Conservation (phyloP, 2,329 filamentous ascomycete species). For the Penicillium sp. region DNA sequence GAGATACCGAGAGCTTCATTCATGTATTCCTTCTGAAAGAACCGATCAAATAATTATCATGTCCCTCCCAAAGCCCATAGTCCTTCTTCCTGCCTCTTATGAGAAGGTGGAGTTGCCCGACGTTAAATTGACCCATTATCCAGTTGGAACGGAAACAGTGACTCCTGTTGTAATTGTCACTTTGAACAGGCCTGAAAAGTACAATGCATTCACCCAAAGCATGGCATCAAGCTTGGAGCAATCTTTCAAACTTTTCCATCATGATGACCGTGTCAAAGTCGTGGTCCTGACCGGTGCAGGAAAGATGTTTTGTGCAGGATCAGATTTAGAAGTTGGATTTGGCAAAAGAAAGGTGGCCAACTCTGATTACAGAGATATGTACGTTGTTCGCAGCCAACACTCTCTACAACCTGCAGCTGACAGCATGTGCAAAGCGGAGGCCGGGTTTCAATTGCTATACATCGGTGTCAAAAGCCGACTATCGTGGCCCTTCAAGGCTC, state of each 20-base stretch:
- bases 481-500: constrained; percentile 60
- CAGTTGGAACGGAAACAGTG: constrained; percentile 47
- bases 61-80: too few species aligned
- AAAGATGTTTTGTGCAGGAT: constrained; percentile 58
- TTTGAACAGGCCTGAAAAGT: constrained; percentile 62
- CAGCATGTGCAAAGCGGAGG: constrained; percentile 45
- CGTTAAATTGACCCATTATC: constrained; percentile 34
- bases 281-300: constrained; percentile 58
- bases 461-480: constrained; percentile 58
- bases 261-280: constrained; percentile 55
- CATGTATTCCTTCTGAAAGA: too few species aligned
- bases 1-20: too few species aligned
- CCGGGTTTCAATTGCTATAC: constrained; percentile 55
- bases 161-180: constrained; percentile 64
- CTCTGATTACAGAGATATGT: constrained; percentile 57
- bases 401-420: background rate
- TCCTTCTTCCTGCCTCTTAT: constrained; percentile 41
- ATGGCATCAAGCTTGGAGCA: constrained; percentile 63
- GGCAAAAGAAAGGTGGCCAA: constrained; percentile 36
- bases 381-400: constrained; percentile 9
- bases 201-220: constrained; percentile 64
- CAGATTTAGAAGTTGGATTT: constrained; percentile 51
- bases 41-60: too few species aligned
- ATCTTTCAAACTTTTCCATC: constrained; percentile 53
- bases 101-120: constrained; percentile 32